Conservation (phyloP, 176 grass and related monocot species). For the Sorghum bicolor region DNA sequence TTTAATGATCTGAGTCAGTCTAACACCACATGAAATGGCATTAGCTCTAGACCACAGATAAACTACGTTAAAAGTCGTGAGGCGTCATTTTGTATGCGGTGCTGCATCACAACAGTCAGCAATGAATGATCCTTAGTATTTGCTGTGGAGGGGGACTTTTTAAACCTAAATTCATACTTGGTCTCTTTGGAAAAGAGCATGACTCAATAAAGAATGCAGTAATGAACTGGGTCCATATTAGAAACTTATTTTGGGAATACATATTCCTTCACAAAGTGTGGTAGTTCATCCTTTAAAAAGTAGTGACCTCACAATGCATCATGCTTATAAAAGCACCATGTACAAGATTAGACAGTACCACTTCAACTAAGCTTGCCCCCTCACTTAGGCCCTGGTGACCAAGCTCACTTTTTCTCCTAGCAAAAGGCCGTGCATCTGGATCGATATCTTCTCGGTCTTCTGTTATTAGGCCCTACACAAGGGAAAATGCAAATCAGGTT, state of each 20-base stretch:
- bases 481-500: constrained; percentile 16
- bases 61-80: not conserved
- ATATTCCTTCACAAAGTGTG: constrained; percentile 15
- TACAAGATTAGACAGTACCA: constrained; percentile 52
- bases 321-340: constrained; percentile 10
- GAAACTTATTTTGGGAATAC: not conserved
- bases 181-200: not conserved
- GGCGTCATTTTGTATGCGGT: not conserved
- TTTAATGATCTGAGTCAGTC: constrained; percentile 2
- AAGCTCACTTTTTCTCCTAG: constrained; percentile 71
- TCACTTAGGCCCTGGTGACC: constrained; percentile 71
- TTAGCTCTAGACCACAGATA: constrained; percentile 23
- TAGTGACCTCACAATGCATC: not conserved
- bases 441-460: constrained; percentile 78
- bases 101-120: not conserved
- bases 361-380: constrained; percentile 87
- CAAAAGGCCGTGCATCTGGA: constrained; percentile 74
- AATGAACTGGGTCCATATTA: not conserved
- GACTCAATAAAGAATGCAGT: not conserved
- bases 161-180: not conserved
- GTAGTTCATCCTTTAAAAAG: not conserved
- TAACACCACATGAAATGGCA: constrained; percentile 5
- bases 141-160: not conserved
- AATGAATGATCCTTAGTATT: constrained; percentile 10
- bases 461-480: constrained; percentile 83